phyloP scores from a whole-genome alignment of 805 yeast species.

The Babjeviella inositovora region DNA sequence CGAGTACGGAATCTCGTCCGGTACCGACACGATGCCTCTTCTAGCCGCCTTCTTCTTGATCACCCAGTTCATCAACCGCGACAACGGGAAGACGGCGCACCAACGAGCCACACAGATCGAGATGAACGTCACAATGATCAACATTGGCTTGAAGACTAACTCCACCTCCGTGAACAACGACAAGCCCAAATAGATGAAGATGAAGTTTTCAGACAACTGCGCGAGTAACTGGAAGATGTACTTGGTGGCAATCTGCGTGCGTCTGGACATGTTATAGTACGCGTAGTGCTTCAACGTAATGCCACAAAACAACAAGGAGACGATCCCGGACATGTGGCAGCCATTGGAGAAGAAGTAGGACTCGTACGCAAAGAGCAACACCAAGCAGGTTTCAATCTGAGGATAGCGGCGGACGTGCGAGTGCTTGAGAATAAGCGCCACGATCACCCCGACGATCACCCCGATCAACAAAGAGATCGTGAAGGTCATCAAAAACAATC shows the following conservation, averaged over 20 bases:
- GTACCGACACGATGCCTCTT: conserved; percentile 23
- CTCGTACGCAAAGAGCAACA: conserved; percentile 81
- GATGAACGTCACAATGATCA: conserved; percentile 78
- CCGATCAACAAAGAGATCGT: conserved; percentile 87
- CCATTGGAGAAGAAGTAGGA: conserved; percentile 97
- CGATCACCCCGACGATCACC: conserved; percentile 69
- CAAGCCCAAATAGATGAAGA: conserved; percentile 86
- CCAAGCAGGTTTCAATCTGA: conserved; percentile 92
- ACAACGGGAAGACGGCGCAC: conserved; percentile 94
- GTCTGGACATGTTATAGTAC: conserved; percentile 90
- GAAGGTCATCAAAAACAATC: conserved; percentile 84
- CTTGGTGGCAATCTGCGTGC: conserved; percentile 93
- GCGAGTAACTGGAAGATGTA: conserved; percentile 90
- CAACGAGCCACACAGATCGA: conserved; percentile 92
- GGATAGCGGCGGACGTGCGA: conserved; percentile 89
- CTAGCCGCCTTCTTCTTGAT: conserved; percentile 42
- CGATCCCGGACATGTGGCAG: conserved; percentile 98
- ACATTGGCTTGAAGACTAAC: conserved; percentile 82
- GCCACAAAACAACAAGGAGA: conserved; percentile 87
- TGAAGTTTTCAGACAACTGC: conserved; percentile 90
- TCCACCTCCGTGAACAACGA: conserved; percentile 94
- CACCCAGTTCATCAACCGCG: conserved; percentile 70
- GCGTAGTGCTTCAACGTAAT: conserved; percentile 95
- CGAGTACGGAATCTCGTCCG: conserved; percentile 86
- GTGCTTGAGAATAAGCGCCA: conserved; percentile 82